Base-by-base conservation (phyloP, 2,329 filamentous ascomycete species). In the Leptographium lundbergii region DNA sequence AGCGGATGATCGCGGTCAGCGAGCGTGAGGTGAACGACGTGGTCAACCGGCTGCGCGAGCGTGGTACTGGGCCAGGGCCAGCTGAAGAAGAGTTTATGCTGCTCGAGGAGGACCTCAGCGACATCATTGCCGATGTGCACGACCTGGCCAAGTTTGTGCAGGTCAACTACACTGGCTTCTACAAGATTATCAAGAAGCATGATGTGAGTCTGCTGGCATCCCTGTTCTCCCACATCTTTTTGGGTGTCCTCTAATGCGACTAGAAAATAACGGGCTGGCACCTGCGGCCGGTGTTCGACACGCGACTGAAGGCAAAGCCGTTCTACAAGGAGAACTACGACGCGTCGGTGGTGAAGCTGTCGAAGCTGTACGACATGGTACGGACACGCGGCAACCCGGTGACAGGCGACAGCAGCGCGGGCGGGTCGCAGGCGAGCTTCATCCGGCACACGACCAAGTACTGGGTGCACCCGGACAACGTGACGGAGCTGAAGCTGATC, bases 101-200 rank as follows among this genome's bases (percentile, higher is more conserved):
- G 66, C 81, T 97, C 36, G 94, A 99, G 75, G 89, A 96, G 70
- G 91, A 96, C 68, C 75, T 99, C 68, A 96, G 91, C 74, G 94
- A 99, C 71, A 91, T 99, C 69, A 99, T 99, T 70, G 94, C 94
- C 66, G 92, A 99, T 69, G 94, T 99, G 25, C 92, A 99, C 73
- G 94, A 99, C 68, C 80, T 99, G 61, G 91, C 94, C 72, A 97
- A 97, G 75, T 99, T 96, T 71, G 95, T 95, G 7, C 92, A 96
- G 75, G 77, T 99, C 69, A 99, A 99, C 75, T 99, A 99, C 70
- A 97, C 92, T 0, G 94, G 94, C 6, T 99, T 99, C 71, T 95
- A 96, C 77, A 99, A 99, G 79, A 99, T 99, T 64, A 96, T 99
- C 74, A 99, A 99, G 80, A 99, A 99, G 79, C 94, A 99, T 72